Evolutionary conservation across 148 eudicot species (phyloP).

Genomic region (Tetragonia tetragonoides): DNA sequence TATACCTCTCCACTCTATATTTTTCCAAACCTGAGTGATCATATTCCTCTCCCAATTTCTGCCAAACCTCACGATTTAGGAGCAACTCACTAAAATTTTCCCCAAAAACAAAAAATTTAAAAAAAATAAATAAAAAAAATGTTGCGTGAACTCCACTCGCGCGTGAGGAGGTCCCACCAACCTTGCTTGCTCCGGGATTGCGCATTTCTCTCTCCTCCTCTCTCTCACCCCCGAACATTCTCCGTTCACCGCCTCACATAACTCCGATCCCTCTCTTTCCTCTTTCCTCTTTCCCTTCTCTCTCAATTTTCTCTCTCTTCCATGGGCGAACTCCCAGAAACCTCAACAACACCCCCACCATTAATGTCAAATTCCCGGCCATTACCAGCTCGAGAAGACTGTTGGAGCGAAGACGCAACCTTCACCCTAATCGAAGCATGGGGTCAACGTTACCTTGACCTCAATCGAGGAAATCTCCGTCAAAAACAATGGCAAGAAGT

Average conservation of each 20-base stretch:
- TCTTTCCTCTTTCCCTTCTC: background rate
- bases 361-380: slow-evolving; percentile 20
- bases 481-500: slow-evolving; percentile 90
- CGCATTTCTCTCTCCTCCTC: background rate
- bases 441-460: slow-evolving; percentile 68
- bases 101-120: too few relatives aligned
- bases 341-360: slow-evolving; percentile 25
- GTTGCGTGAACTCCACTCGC: too few relatives aligned
- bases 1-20: too few relatives aligned
- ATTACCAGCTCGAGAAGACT: slow-evolving; percentile 62
- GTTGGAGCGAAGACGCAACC: slow-evolving; percentile 85
- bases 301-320: background rate
- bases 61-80: too few relatives aligned
- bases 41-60: too few relatives aligned
- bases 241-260: slow-evolving; percentile 16
- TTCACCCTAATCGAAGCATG: slow-evolving; percentile 66
- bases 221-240: slow-evolving; percentile 13
- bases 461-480: slow-evolving; percentile 70
- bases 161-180: too few relatives aligned
- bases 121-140: too few relatives aligned
- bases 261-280: slow-evolving; percentile 4
- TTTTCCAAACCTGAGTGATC: too few relatives aligned
- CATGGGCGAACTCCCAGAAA: slow-evolving; percentile 45
- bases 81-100: too few relatives aligned
- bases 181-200: too few relatives aligned